phyloP scores from a whole-genome alignment of 2,329 filamentous ascomycete species.

The Exophiala sideris region DNA sequence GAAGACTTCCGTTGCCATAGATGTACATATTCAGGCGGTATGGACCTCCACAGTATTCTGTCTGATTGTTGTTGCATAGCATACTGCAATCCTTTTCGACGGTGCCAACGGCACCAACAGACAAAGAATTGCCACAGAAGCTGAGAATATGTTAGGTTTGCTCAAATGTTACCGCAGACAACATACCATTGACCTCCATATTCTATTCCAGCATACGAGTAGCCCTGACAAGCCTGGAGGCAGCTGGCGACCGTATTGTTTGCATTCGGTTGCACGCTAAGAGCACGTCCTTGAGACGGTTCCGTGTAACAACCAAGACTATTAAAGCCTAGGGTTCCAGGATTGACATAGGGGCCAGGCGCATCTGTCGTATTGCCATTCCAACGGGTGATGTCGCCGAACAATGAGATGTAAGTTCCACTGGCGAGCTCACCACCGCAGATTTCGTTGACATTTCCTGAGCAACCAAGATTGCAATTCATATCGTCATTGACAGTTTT shows the following conservation, averaged over 20 bases:
- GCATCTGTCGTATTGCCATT: conserved; percentile 19
- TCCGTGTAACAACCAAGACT: conserved; percentile 43
- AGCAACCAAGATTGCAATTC: conserved; percentile 29
- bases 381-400: conserved; percentile 23
- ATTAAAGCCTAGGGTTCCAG: conserved; percentile 28
- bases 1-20: conserved; percentile 15
- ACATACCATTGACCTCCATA: conserved; percentile 36
- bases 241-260: conserved; percentile 32
- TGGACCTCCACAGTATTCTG: conserved; percentile 30
- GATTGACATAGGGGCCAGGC: conserved; percentile 22
- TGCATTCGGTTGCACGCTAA: conserved; percentile 29
- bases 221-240: conserved; percentile 26
- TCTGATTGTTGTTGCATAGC: conserved; percentile 29
- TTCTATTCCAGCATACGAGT: conserved; percentile 39
- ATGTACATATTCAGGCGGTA: conserved; percentile 20
- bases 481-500: conserved; percentile 24
- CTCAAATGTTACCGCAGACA: background rate
- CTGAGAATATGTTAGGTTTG: background rate
- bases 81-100: conserved; percentile 21
- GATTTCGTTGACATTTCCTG: conserved; percentile 26
- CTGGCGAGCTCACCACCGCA: conserved; percentile 29
- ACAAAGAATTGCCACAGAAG: conserved; percentile 33
- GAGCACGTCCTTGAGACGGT: conserved; percentile 33
- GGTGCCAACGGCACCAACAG: conserved; percentile 16
- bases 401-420: conserved; percentile 18